Conservation (phyloP, 2,329 filamentous ascomycete genomes). For the Clathrospora elynae region DNA sequence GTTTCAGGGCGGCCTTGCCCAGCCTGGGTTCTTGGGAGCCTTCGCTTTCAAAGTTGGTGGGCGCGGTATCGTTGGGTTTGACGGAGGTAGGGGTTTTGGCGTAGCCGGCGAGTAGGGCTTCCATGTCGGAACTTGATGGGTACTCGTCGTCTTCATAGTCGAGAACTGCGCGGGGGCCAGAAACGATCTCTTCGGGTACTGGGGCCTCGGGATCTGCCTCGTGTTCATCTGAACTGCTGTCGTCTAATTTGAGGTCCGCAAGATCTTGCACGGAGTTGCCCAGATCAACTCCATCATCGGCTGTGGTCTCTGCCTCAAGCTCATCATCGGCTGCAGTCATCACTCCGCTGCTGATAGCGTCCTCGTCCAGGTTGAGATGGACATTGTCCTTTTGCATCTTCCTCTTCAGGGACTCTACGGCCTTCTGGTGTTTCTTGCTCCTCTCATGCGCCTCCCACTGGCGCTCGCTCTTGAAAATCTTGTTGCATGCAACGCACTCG, state of each 20-base stretch:
- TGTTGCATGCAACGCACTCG: slow-evolving; percentile 68
- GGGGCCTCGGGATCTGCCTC: slow-evolving; percentile 9
- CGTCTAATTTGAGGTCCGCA: slow-evolving; percentile 20
- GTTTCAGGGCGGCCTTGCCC: slow-evolving; percentile 56
- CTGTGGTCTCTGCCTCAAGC: slow-evolving; percentile 19
- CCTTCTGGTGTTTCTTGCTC: slow-evolving; percentile 94
- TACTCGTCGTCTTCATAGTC: slow-evolving; percentile 46
- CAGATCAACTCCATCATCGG: slow-evolving; percentile 43
- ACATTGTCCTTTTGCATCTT: slow-evolving; percentile 84
- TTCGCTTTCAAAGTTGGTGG: slow-evolving; percentile 4
- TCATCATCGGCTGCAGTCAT: slow-evolving; percentile 42
- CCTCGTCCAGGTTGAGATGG: slow-evolving; percentile 57
- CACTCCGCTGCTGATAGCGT: slow-evolving; percentile 41
- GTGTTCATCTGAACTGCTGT: slow-evolving; percentile 18
- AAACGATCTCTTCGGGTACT: not conserved
- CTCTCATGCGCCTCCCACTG: slow-evolving; percentile 91
- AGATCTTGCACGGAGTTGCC: slow-evolving; percentile 39
- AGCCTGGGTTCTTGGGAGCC: slow-evolving; percentile 42
- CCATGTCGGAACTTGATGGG: slow-evolving; percentile 44
- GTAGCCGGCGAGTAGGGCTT: slow-evolving; percentile 39
- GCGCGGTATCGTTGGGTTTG: slow-evolving; percentile 8
- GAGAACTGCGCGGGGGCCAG: slow-evolving; percentile 9
- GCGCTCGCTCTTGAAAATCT: slow-evolving; percentile 84
- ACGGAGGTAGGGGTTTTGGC: slow-evolving; percentile 15
- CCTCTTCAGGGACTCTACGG: slow-evolving; percentile 75